Evolutionary conservation across 768 basidiomycete species (phyloP).

Genomic region (Hydnomerulius pinastri): DNA sequence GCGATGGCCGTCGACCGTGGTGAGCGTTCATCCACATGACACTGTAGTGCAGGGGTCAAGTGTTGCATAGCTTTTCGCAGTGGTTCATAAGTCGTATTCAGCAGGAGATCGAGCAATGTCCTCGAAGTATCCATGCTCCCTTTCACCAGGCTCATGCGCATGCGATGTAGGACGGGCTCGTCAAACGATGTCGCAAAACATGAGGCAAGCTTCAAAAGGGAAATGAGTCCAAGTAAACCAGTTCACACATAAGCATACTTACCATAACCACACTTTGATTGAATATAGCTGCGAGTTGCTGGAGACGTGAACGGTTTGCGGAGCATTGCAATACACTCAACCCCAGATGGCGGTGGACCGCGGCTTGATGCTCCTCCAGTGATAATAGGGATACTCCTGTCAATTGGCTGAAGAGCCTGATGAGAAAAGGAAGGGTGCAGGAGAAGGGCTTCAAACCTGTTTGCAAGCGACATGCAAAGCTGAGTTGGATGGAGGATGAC

Average conservation of each 20-base stretch:
- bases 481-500: constrained; percentile 47
- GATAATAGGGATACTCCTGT: constrained; percentile 40
- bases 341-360: constrained; percentile 40
- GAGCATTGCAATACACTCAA: constrained; percentile 43
- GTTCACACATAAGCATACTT: constrained; percentile 13
- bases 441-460: constrained; percentile 39
- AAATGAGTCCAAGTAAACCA: constrained; percentile 5
- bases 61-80: constrained; percentile 37
- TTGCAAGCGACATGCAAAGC: constrained; percentile 37
- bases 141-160: constrained; percentile 6
- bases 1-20: constrained; percentile 28
- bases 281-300: constrained; percentile 44
- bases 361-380: constrained; percentile 39
- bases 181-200: constrained; percentile 48
- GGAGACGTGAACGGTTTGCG: constrained; percentile 38
- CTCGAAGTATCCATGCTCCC: constrained; percentile 20
- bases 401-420: constrained; percentile 40
- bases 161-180: constrained; percentile 15
- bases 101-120: constrained; percentile 33
- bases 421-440: background rate
- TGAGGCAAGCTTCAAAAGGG: constrained; percentile 38
- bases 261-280: constrained; percentile 46
- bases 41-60: constrained; percentile 29
- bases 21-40: constrained; percentile 15
- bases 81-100: constrained; percentile 32